Conservation (phyloP, 106 monocot genomes). For the Narthecium ossifragum region DNA sequence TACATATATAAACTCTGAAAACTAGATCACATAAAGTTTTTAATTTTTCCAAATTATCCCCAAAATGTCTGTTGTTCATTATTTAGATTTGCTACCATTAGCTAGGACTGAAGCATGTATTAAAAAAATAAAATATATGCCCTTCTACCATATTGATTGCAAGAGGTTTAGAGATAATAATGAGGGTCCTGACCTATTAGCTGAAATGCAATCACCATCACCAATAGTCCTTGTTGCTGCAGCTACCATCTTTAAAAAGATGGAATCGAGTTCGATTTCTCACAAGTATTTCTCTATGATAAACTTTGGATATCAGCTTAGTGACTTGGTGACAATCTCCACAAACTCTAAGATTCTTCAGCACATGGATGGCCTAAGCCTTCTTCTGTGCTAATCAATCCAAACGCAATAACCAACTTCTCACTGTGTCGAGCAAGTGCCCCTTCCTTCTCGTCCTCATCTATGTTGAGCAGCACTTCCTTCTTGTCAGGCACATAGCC, state of each 20-base stretch:
- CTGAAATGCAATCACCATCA: slow-evolving; percentile 13
- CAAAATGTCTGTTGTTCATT: background rate
- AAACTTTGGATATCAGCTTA: slow-evolving; percentile 58
- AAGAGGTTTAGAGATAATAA: background rate
- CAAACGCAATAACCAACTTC: slow-evolving; percentile 58
- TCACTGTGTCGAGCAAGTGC: slow-evolving; percentile 47
- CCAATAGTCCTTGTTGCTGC: slow-evolving; percentile 73
- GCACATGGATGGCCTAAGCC: slow-evolving; percentile 26
- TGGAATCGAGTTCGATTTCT: slow-evolving; percentile 62
- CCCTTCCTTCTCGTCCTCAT: slow-evolving; percentile 60
- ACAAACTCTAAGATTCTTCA: slow-evolving; percentile 73
- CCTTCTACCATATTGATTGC: too few species aligned
- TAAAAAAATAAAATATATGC: background rate
- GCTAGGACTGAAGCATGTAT: background rate
- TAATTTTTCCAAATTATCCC: background rate
- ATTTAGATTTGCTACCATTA: background rate
- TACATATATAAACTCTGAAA: too few species aligned
- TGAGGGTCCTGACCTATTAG: background rate
- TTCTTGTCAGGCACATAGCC: slow-evolving; percentile 48
- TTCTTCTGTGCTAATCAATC: slow-evolving; percentile 25
- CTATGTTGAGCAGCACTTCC: slow-evolving; percentile 49
- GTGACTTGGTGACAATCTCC: slow-evolving; percentile 51
- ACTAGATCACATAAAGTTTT: too few species aligned
- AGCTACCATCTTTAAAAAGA: slow-evolving; percentile 47
- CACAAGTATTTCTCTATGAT: slow-evolving; percentile 37